Evolutionary conservation across 345 rosid genomes (phyloP), one percentile per base, ranked within the genome.

Genomic region (Balakata baccata): DNA sequence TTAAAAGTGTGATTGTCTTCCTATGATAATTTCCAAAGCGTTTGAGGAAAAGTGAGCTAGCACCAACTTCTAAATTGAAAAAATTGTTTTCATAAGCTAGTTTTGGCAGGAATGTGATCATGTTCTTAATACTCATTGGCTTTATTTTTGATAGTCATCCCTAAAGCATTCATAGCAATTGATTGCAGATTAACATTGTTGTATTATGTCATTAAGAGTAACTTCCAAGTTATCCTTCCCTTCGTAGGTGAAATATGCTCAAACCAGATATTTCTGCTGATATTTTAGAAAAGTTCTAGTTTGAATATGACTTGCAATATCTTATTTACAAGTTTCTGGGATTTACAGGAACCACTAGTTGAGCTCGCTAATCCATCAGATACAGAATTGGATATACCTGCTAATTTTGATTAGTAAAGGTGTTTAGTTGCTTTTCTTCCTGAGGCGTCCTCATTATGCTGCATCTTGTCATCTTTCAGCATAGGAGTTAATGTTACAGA

Each of bases 331-430:
- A 67, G 61, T 77, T 79, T 75, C 7, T 77, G 69, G 70, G 37
- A 70, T 64, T 54, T 79, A 79, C 89, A 89, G 93, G 93, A 86
- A 70, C 81, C 88, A 20, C 81, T 85, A 69, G 87, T 78, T 56
- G 90, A 87, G 85, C 86, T 86, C 12, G 79, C 84, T 46, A 82
- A 84, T 82, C 84, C 90, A 52, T 89, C 90, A n/a, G 88, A 89
- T 81, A 82, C 89, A 69, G 90, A 86, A 43, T 74, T 87, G 41
- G 88, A 84, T 52, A 76, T 81, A 57, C 86, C 89, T 75, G 80
- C 87, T 64, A 87, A 77, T 68, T 86, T 89, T 74, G 84, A 74
- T 77, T 87, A 86, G 80, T 2, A 86, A 77, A 86, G 83, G 82
- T 67, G 72, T 73, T 23, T 7, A 64, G 34, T 29, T 73, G 60